Evolutionary conservation across 352 stramenopile species (phyloP).

Genomic region (Phytopythium delawarense): DNA sequence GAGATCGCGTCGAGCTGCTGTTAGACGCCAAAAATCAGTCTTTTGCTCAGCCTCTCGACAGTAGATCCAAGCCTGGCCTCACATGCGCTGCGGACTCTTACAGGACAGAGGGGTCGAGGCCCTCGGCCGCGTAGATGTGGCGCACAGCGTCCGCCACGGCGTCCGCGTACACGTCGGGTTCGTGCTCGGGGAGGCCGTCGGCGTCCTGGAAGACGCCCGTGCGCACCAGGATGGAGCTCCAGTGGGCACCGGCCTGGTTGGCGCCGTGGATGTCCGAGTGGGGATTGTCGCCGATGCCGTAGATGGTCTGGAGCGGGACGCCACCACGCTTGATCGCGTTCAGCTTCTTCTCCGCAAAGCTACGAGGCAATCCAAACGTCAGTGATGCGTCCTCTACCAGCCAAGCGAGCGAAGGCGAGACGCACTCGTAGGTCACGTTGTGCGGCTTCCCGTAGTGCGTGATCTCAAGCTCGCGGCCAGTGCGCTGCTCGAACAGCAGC

Average conservation of each 20-base stretch:
- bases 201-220: conserved; percentile 79
- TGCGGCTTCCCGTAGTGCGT: conserved; percentile 85
- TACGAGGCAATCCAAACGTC: conserved; percentile 8
- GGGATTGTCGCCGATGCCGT: conserved; percentile 89
- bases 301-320: conserved; percentile 57
- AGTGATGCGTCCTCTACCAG: neutral
- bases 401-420: conserved; percentile 5
- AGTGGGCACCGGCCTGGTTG: conserved; percentile 78
- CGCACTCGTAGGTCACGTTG: conserved; percentile 80
- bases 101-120: conserved; percentile 35
- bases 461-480: conserved; percentile 57
- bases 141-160: conserved; percentile 73
- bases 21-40: neutral
- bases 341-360: conserved; percentile 64
- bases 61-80: neutral
- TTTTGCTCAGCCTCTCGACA: neutral
- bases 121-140: conserved; percentile 65
- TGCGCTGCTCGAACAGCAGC: conserved; percentile 69
- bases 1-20: neutral
- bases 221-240: conserved; percentile 83
- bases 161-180: conserved; percentile 56
- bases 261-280: conserved; percentile 83
- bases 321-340: conserved; percentile 44
- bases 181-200: conserved; percentile 52
- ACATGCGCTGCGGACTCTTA: conserved; percentile 3